A percentile compares a stretch with the other conserved stretches of the same genome.
These are phyloP conservation scores for Penicillium lividum DNA, from an alignment of 495 filamentous ascomycete species.

Conservation along the genomic window DNA sequence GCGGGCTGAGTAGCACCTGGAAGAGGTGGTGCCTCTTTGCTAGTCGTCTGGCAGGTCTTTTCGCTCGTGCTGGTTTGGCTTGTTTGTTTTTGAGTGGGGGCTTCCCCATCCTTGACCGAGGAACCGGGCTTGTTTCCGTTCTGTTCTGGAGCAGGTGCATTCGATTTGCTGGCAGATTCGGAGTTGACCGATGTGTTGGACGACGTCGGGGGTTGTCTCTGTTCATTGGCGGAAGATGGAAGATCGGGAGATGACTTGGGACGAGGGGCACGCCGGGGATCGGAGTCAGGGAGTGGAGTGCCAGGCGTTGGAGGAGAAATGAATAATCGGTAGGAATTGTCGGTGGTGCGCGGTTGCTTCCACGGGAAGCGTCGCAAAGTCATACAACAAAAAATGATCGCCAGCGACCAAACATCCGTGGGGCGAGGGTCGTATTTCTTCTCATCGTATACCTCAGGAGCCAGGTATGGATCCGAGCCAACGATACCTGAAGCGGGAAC, in stretches of 20 bases:
- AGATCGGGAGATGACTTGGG: conserved; percentile 44
- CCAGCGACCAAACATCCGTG: conserved; percentile 95
- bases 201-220: conserved; percentile 20
- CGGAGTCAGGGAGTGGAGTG: conserved; percentile 48
- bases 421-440: conserved; percentile 93
- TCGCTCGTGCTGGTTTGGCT: conserved; percentile 29
- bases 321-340: conserved; percentile 95
- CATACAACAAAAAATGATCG: conserved; percentile 99
- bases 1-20: conserved; percentile 30
- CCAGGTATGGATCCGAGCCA: conserved; percentile 95
- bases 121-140: conserved; percentile 17
- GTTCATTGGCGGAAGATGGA: conserved; percentile 28
- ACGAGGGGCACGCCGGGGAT: conserved; percentile 37
- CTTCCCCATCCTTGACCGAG: conserved; percentile 14
- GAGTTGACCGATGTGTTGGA: conserved; percentile 16
- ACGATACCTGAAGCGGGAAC: conserved; percentile 93
- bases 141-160: conserved; percentile 16
- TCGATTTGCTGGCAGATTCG: conserved; percentile 17
- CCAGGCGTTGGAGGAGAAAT: conserved; percentile 67
- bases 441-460: conserved; percentile 94
- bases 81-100: conserved; percentile 25
- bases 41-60: conserved; percentile 38
- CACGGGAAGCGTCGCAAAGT: conserved; percentile 92
- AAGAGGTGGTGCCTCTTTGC: conserved; percentile 53
- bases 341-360: conserved; percentile 89